Percentiles rank a stretch among this genome's conserved stretches.
Evolutionary conservation across 768 basidiomycete species (phyloP).

Genomic region (Xerocomus potaroensis): DNA sequence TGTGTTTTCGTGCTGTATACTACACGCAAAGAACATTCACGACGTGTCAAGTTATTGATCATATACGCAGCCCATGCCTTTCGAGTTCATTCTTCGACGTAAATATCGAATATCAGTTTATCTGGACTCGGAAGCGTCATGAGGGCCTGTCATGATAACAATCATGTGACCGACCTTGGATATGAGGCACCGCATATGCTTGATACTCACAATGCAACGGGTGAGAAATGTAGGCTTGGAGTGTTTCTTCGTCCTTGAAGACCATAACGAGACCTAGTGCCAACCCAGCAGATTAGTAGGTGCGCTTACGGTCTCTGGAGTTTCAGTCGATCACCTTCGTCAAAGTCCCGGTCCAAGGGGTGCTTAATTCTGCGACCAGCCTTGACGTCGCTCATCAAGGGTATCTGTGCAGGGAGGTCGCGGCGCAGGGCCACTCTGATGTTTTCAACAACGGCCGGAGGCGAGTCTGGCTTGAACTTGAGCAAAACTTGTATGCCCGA

Average conservation of each 20-base stretch:
- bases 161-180: conserved; percentile 17
- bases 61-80: neutral
- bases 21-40: conserved; percentile 4
- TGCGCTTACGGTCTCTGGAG: too few relatives aligned
- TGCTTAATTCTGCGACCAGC: conserved; percentile 15
- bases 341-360: conserved; percentile 19
- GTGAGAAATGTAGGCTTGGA: conserved; percentile 13
- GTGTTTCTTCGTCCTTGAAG: conserved; percentile 16
- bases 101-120: conserved; percentile 22
- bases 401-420: conserved; percentile 16
- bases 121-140: conserved; percentile 6
- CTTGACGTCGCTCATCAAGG: conserved; percentile 13
- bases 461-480: conserved; percentile 19
- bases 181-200: conserved; percentile 1
- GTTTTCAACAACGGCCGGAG: conserved; percentile 4
- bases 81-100: conserved; percentile 12
- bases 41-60: neutral
- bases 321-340: too few relatives aligned
- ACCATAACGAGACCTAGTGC: conserved; percentile 23
- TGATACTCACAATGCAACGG: conserved; percentile 12
- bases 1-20: neutral
- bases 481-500: conserved; percentile 21
- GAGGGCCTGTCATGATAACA: neutral
- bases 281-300: too few relatives aligned
- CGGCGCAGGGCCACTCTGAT: conserved; percentile 1